phyloP scores from a whole-genome alignment of 768 basidiomycete genomes.

The Filobasidium wieringae region DNA sequence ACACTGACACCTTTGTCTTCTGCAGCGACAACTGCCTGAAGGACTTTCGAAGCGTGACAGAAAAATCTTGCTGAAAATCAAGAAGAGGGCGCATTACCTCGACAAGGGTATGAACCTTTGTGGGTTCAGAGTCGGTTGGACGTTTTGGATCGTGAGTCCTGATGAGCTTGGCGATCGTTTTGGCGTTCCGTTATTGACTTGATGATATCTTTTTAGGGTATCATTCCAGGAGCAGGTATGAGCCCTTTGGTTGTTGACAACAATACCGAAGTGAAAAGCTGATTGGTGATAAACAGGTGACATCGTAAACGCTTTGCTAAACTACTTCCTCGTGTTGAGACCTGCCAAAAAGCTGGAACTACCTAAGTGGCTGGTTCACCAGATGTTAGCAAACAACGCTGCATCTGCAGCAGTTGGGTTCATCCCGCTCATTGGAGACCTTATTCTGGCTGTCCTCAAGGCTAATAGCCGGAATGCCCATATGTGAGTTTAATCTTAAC shows the following conservation, averaged over 20 bases:
- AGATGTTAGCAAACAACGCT: constrained; percentile 64
- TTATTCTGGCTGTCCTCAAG: constrained; percentile 65
- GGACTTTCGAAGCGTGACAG: constrained; percentile 67
- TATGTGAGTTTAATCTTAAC: constrained; percentile 43
- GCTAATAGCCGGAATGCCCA: constrained; percentile 81
- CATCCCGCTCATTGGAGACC: constrained; percentile 63
- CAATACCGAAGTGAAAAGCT: too few species aligned
- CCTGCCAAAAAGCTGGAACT: constrained; percentile 65
- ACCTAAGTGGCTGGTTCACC: constrained; percentile 53
- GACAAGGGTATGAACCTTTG: constrained; percentile 74
- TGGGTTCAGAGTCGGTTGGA: constrained; percentile 76
- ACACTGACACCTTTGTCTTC: background rate
- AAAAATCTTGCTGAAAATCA: constrained; percentile 60
- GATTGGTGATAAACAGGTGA: constrained; percentile 33
- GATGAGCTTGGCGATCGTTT: background rate
- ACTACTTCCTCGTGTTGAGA: constrained; percentile 64
- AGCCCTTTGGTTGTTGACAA: too few species aligned
- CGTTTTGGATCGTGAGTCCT: constrained; percentile 53
- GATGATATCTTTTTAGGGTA: too few species aligned
- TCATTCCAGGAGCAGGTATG: constrained; percentile 31
- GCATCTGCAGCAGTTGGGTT: constrained; percentile 56
- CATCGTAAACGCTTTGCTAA: constrained; percentile 31
- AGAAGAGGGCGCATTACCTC: constrained; percentile 65
- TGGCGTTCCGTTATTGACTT: too few species aligned
- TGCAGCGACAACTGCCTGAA: constrained; percentile 56